Percentiles rank a stretch among this genome's conserved stretches.
Conservation (phyloP, 331 rosid genomes). For the Dryas integrifolia region DNA sequence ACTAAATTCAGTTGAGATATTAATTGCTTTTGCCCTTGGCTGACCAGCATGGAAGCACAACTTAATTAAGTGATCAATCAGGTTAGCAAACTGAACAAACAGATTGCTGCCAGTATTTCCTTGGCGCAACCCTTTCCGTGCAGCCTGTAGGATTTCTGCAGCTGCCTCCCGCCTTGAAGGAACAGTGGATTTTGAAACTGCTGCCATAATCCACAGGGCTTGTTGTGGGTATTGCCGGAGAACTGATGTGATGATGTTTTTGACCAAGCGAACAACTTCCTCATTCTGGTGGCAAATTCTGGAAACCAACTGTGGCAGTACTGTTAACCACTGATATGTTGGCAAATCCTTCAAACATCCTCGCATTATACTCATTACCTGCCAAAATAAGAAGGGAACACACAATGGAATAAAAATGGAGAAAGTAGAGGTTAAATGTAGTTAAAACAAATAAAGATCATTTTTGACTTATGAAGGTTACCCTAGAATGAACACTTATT, state of each 20-base stretch:
- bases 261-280: constrained; percentile 78
- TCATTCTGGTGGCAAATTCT: constrained; percentile 96
- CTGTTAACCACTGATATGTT: constrained; percentile 88
- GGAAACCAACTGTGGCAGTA: constrained; percentile 92
- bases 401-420: constrained; percentile 1
- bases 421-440: constrained; percentile 16
- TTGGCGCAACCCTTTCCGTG: constrained; percentile 63
- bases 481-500: constrained; percentile 57
- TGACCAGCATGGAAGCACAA: constrained; percentile 92
- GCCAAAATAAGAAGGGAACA: constrained; percentile 32
- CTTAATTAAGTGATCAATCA: constrained; percentile 85
- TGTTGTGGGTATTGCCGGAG: constrained; percentile 84
- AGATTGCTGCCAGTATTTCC: constrained; percentile 71
- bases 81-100: constrained; percentile 80
- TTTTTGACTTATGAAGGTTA: constrained; percentile 31
- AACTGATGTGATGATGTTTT: constrained; percentile 75
- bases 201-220: constrained; percentile 97
- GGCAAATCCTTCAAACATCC: constrained; percentile 94
- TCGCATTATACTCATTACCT: constrained; percentile 65
- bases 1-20: constrained; percentile 84
- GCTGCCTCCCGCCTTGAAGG: constrained; percentile 94
- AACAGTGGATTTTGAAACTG: constrained; percentile 91
- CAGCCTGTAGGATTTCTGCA: constrained; percentile 87
- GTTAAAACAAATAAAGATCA: constrained; percentile 19
- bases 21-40: constrained; percentile 68